These are phyloP conservation scores for Boletus nobilissimus DNA, from an alignment of 1,284 basidiomycete species.

Conservation along the genomic window DNA sequence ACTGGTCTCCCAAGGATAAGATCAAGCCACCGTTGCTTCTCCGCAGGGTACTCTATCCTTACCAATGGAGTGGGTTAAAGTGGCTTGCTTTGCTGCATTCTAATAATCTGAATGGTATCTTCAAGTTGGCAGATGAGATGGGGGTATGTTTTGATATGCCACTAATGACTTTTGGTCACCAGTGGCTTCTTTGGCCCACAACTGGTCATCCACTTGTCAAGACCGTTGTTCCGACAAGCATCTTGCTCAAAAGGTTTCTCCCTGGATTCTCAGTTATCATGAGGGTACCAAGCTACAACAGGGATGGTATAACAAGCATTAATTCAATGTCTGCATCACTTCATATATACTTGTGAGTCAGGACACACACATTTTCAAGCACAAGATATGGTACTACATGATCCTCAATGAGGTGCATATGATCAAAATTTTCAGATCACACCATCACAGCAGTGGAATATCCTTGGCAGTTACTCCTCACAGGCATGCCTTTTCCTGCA, in stretches of 20 bases:
- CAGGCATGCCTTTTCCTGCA: constrained; percentile 85
- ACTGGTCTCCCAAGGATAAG: constrained; percentile 67
- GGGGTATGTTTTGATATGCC: constrained; percentile 68
- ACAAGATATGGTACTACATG: constrained; percentile 97
- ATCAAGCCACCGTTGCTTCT: constrained; percentile 84
- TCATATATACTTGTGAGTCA: constrained; percentile 93
- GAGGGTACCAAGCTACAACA: constrained; percentile 89
- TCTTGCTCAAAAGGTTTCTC: constrained; percentile 94
- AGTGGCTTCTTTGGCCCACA: constrained; percentile 2
- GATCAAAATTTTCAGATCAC: constrained; percentile 98
- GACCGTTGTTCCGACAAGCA: constrained; percentile 89
- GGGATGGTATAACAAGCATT: constrained; percentile 93
- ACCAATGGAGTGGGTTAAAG: constrained; percentile 94
- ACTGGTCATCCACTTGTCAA: constrained; percentile 47
- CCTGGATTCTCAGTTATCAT: constrained; percentile 93
- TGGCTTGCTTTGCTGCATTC: constrained; percentile 93
- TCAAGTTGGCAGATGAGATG: constrained; percentile 96
- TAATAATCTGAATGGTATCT: constrained; percentile 91
- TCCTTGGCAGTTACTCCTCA: constrained; percentile 88
- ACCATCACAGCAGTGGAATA: constrained; percentile 98
- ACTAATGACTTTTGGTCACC: constrained; percentile 16
- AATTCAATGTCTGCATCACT: constrained; percentile 97
- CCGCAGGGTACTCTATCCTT: constrained; percentile 89
- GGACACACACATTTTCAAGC: constrained; percentile 94
- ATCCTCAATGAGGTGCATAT: constrained; percentile 97